Base-by-base conservation (phyloP, 2,329 filamentous ascomycete species). In the Pseudomassariella vexata region DNA sequence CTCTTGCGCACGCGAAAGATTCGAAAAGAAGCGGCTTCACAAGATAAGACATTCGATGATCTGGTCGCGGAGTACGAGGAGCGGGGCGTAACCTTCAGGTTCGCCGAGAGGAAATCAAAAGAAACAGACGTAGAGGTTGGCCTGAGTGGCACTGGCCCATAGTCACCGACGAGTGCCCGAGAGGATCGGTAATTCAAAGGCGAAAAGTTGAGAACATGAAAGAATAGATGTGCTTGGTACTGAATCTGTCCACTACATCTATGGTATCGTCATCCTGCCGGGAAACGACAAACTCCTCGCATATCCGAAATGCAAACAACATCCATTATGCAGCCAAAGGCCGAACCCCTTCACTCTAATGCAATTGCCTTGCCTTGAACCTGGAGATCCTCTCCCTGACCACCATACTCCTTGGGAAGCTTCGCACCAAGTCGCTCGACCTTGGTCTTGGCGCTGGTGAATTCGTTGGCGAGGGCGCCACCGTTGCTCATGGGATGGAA, bases 401-500 rank as follows among this genome's bases (percentile, higher is more conserved):
- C 90, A 35, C 89, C 90, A 52, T 95, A 95, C 39, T 73, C 76
- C 43, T 72, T 70, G 2, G 88, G 87, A 29, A 95, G 62, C 27
- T 73, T 69, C 28, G 73, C 64, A 9, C 75, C 79, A 36, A 92
- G 65, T 3, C 49, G 51, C 28, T 66, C 58, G 37, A 78, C 62
- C 53, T 84, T 56, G 49, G 51, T 62, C n/a, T 46, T 74, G 11
- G 41, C 39, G n/a, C n/a, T n/a, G n/a, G n/a, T n/a, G 38, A 77
- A 65, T 56, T 78, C 73, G 9, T 65, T 65, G 12, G 76, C 78
- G 30, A 95, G 66, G 35, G 75, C 76, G 25, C 64, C 73, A 15
- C 89, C 88, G 47, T 83, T 85, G 41, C 73, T 70, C 63, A 89
- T 77, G 27, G 83, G 83, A 50, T 86, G 82, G 61, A 88, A 86